Evolutionary conservation across 371 early-diverging fungal species (phyloP), one percentile per base, ranked within the genome.

Genomic region (Nosema granulosis): DNA sequence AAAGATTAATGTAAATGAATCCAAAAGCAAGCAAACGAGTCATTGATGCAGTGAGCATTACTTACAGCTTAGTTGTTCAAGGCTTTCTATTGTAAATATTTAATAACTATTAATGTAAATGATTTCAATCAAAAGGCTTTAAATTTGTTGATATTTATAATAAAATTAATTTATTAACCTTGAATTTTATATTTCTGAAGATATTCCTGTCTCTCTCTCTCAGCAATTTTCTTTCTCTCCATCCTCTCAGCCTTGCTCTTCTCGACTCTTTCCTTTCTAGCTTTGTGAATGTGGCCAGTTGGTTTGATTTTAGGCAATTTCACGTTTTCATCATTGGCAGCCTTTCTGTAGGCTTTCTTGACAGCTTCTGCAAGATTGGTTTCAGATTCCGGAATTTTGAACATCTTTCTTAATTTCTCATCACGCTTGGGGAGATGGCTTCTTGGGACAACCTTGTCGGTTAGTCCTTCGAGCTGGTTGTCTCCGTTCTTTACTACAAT

Each of bases 391-490:
- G 88, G 88, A 85, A 96, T 88, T 86, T 89, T 90, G 88, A 95
- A 94, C 88, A 94, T 89, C 89, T 92, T 92, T 87, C 94, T 91
- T 88, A 97, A 93, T 87, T 96, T 94, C 88, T 86, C 89, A 82
- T 93, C 94, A 86, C 95, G 91, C 92, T 96, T 96, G 83, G 96
- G 98, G 77, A 94, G 93, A 77, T 94, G 91, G 78, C 94, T 91
- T 89, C 91, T 91, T 84, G 93, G 93, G 66, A 90, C 88, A 65
- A 89, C 87, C 81, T 85, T 88, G 87, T 97, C 95, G 83, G 95
- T 97, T 76, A 97, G 88, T 72, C 95, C 96, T 76, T 92, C 91
- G 83, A 97, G 91, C 69, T 92, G 90, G 77, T 88, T 87, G 86
- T 94, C 94, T 82, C 95, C 93, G 88, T 93, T 91, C 90, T 94